phyloP scores from a whole-genome alignment of 1,284 basidiomycete species.

The Austropuccinia psidii region DNA sequence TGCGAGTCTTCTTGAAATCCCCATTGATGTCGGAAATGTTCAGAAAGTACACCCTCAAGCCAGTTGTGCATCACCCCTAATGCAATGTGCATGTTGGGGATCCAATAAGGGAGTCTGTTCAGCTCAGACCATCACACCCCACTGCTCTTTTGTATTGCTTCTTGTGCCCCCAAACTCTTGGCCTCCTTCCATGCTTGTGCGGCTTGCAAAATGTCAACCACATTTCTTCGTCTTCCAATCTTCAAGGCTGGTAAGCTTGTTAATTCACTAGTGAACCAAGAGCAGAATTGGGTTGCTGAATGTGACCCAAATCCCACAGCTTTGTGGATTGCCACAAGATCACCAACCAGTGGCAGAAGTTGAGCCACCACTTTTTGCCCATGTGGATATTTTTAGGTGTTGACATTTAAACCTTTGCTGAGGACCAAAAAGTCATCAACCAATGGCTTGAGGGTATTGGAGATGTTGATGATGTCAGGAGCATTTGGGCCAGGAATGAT shows the following conservation, averaged over 20 bases:
- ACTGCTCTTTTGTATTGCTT: not conserved
- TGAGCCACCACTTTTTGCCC: not conserved
- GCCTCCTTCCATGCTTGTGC: not conserved
- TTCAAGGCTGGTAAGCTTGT: not conserved
- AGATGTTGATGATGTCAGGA: not conserved
- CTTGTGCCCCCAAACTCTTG: too few species aligned
- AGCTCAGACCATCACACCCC: conserved; percentile 12
- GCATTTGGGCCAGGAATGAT: conserved; percentile 5
- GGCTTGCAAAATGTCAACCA: not conserved
- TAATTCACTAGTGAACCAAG: not conserved
- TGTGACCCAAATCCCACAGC: conserved; percentile 3
- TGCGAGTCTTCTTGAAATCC: not conserved
- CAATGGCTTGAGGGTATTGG: not conserved
- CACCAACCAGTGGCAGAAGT: not conserved
- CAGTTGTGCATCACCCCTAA: conserved; percentile 11
- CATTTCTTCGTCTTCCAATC: too few species aligned
- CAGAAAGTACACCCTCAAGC: not conserved
- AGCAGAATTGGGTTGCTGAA: not conserved
- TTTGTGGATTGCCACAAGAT: not conserved
- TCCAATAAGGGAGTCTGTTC: not conserved
- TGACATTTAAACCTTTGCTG: not conserved
- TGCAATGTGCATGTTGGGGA: not conserved
- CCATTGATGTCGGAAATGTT: not conserved
- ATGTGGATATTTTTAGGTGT: not conserved
- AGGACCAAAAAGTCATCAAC: not conserved